phyloP scores from a whole-genome alignment of 2,329 filamentous ascomycete species.

The Apiospora saccharicola region DNA sequence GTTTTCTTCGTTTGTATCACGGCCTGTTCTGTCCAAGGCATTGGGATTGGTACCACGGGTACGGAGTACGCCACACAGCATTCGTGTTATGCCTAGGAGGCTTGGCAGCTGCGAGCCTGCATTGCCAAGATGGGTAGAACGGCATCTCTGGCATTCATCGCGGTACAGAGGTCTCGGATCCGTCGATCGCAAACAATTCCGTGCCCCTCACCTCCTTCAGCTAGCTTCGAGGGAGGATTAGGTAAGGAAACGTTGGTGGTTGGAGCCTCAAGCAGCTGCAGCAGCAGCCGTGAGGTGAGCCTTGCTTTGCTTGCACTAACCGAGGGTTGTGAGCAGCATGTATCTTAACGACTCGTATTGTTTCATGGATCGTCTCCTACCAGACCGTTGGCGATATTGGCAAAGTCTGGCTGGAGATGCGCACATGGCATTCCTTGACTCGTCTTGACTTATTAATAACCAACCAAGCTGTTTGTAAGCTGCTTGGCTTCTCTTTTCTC shows the following conservation, averaged over 20 bases:
- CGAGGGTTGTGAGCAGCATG: too few relatives aligned
- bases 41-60: background rate
- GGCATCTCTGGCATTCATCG: slow-evolving; percentile 17
- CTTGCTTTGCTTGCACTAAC: background rate
- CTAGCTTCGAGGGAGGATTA: background rate
- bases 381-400: background rate
- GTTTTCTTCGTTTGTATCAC: slow-evolving; percentile 1
- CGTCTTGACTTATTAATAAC: background rate
- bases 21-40: background rate
- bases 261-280: background rate
- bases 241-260: background rate
- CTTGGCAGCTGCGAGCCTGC: slow-evolving; percentile 10
- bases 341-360: background rate
- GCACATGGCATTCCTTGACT: slow-evolving; percentile 2
- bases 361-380: background rate
- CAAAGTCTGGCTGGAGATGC: background rate
- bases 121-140: slow-evolving; percentile 17
- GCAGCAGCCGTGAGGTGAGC: background rate
- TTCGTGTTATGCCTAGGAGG: background rate
- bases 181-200: slow-evolving; percentile 21
- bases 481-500: background rate
- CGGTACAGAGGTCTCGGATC: slow-evolving; percentile 7
- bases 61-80: background rate
- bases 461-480: background rate
- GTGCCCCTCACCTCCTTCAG: background rate